Conservation (phyloP, 371 early-diverging fungal genomes). For the Mortierella sp. region DNA sequence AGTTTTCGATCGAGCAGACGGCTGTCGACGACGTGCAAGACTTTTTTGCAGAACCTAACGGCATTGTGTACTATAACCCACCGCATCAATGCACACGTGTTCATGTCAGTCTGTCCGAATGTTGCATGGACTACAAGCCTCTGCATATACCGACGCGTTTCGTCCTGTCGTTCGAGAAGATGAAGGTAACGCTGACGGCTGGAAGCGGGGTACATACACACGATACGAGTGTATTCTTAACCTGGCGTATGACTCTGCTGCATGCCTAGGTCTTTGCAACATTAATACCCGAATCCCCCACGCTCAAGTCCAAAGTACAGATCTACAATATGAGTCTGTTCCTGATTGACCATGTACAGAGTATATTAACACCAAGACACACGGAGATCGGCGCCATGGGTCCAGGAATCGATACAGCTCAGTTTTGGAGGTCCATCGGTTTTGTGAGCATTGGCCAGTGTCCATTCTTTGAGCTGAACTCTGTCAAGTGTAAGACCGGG, state of each 20-base stretch:
- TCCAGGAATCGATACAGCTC: constrained; percentile 28
- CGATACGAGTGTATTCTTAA: no score
- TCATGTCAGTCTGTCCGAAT: constrained; percentile 37
- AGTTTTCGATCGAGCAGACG: constrained; percentile 54
- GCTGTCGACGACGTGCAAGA: constrained; percentile 55
- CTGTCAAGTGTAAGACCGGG: constrained; percentile 47
- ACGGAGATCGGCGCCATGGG: constrained; percentile 4
- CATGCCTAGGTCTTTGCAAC: constrained; percentile 40
- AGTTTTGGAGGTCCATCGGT: constrained; percentile 35
- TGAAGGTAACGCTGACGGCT: constrained; percentile 58
- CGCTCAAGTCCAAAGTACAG: constrained; percentile 50
- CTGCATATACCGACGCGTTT: constrained; percentile 60
- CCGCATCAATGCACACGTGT: constrained; percentile 45
- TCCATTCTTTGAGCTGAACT: constrained; percentile 43
- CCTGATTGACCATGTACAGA: constrained; percentile 34
- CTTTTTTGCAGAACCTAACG: constrained; percentile 57
- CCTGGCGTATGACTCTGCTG: no score
- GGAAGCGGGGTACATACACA: no score
- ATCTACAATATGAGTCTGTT: constrained; percentile 51
- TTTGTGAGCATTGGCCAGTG: constrained; percentile 46
- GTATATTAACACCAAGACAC: constrained; percentile 22
- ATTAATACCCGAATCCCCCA: constrained; percentile 47
- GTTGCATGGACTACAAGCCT: constrained; percentile 67
- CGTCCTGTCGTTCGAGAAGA: constrained; percentile 62
- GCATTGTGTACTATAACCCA: constrained; percentile 44